Evolutionary conservation across 768 basidiomycete genomes (phyloP).

Genomic region (Suillus paluster): DNA sequence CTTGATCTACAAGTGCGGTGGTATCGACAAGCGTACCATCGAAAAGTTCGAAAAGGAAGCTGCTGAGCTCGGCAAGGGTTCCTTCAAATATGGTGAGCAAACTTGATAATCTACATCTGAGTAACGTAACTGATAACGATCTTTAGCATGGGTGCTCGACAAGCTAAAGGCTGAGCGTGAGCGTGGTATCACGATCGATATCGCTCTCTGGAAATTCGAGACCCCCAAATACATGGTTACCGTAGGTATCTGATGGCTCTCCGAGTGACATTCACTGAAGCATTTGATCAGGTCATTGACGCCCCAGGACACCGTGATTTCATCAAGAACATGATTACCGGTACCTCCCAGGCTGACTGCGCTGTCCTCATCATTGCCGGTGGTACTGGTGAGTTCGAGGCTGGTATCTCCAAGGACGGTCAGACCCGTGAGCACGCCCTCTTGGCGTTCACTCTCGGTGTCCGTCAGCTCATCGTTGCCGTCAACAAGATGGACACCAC

Average conservation of each 20-base stretch:
- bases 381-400: constrained; percentile 99
- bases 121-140: constrained; percentile 31
- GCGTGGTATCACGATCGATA: constrained; percentile 99
- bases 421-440: constrained; percentile 99
- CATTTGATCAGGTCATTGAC: constrained; percentile 82
- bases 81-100: constrained; percentile 93
- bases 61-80: constrained; percentile 99
- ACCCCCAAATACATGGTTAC: constrained; percentile 96
- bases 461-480: constrained; percentile 99
- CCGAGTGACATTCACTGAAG: constrained; percentile 1
- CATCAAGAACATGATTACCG: constrained; percentile 99
- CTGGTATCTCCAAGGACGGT: constrained; percentile 99
- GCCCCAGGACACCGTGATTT: constrained; percentile 99
- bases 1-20: constrained; percentile 99
- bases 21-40: constrained; percentile 99
- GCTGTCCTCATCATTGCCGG: constrained; percentile 99
- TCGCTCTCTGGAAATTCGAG: constrained; percentile 99
- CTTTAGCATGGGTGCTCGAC: constrained; percentile 97
- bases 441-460: constrained; percentile 99
- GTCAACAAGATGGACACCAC: constrained; percentile 99
- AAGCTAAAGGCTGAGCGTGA: constrained; percentile 99
- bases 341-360: constrained; percentile 99
- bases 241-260: constrained; percentile 49
- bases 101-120: constrained; percentile 12
- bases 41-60: constrained; percentile 99